Base-by-base conservation (phyloP, 106 monocot species). In the Cymbidium sinense region DNA sequence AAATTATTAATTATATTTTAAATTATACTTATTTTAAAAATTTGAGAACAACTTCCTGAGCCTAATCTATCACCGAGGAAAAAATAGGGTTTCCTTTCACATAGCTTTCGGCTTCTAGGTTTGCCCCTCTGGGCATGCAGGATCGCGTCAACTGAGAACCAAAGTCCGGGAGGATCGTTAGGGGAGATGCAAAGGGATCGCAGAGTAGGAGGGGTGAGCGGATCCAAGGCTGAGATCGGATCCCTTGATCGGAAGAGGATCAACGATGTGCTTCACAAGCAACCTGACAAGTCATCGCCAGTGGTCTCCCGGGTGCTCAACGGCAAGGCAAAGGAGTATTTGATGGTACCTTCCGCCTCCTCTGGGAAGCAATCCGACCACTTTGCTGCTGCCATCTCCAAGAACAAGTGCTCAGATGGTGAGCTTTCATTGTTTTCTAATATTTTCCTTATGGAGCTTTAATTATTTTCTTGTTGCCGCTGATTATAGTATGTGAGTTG, bases 201-300 rank as follows among this genome's bases (percentile, higher is more conserved):
- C 28, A 25, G 80, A 76, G 50, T 4, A 37, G 71, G 71, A 71
- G 71, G 71, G 35, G 37, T 71, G 62, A 27, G 55, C 31, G 79
- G 67, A 64, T 78, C 84, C 29, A 83, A 79, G 84, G 41, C 77
- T 78, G 89, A 84, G 83, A 79, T 81, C 20, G 84, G 80, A 13
- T 12, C 85, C 20, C 77, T 87, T 34, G 87, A 85, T 54, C 87
- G 90, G 81, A 90, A 90, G 81, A 71, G 90, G 79, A 87, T 90
- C 75, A 87, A 85, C 71, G 90, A 87, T 28, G 85, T 83, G 35
- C 74, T 87, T 3, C 87, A 87, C 79, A 90, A 87, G 85, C 85
- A 85, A 44, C 82, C 85, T 3, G 90, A 87, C 85, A 85, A 79
- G 74, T 62, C 85, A 1, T 87, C 87, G 73, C 77, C 90, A n/a